Percentiles rank a stretch among this genome's conserved stretches.
Evolutionary conservation across 768 basidiomycete genomes (phyloP).

Genomic region (Pisolithus microcarpus): DNA sequence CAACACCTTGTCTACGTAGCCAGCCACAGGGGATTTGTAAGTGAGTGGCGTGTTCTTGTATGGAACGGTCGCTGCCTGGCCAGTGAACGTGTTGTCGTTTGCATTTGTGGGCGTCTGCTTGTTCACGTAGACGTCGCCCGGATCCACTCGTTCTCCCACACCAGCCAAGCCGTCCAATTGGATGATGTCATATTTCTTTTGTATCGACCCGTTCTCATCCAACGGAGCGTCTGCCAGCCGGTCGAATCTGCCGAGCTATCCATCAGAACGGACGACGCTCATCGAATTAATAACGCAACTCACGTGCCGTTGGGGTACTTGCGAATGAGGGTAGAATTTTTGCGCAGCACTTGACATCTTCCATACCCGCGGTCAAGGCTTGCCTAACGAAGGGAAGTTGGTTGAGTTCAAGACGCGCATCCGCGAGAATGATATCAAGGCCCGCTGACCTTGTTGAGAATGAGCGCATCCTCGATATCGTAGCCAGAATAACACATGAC

Average conservation of each 20-base stretch:
- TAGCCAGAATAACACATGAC: conserved; percentile 99
- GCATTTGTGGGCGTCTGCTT: conserved; percentile 94
- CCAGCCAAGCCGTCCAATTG: conserved; percentile 91
- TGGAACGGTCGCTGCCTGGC: conserved; percentile 72
- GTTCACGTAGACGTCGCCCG: conserved; percentile 92
- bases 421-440: conserved; percentile 3
- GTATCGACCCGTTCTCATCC: conserved; percentile 71
- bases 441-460: conserved; percentile 81
- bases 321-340: conserved; percentile 88
- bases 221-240: conserved; percentile 88
- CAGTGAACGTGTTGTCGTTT: conserved; percentile 83
- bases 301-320: conserved; percentile 97
- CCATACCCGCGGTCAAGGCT: conserved; percentile 97
- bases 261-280: conserved; percentile 3
- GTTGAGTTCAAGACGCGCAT: conserved; percentile 1
- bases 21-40: conserved; percentile 91
- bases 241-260: conserved; percentile 56
- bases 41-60: conserved; percentile 91
- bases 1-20: conserved; percentile 96
- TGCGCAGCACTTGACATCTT: conserved; percentile 93
- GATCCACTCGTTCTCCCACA: conserved; percentile 89
- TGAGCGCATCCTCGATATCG: conserved; percentile 98
- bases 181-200: conserved; percentile 86
- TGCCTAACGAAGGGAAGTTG: conserved; percentile 44
- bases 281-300: conserved; percentile 30